Percentiles rank a stretch among this genome's conserved stretches.
Evolutionary conservation across 257 asterid species (phyloP).

Genomic region (Jacaranda copaia): DNA sequence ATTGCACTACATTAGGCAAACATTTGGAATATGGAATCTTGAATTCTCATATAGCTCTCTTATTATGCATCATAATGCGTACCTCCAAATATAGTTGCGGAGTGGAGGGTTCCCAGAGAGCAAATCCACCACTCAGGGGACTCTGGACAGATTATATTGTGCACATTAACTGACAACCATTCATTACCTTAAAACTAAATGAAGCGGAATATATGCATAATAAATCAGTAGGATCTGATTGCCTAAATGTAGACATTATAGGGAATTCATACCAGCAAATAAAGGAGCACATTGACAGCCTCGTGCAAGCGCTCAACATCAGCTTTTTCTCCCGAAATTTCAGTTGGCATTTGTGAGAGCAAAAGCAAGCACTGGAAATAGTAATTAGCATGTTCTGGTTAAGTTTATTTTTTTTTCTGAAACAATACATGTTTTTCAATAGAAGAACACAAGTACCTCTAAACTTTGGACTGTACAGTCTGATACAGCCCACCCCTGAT

Average conservation of each 20-base stretch:
- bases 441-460: conserved; percentile 60
- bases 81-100: conserved; percentile 77
- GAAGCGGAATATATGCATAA: too few relatives aligned
- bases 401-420: neutral
- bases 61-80: too few relatives aligned
- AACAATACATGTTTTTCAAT: too few relatives aligned
- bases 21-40: too few relatives aligned
- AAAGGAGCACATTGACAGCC: conserved; percentile 56
- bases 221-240: too few relatives aligned
- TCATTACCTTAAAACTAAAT: neutral
- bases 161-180: neutral
- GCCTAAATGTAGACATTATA: neutral
- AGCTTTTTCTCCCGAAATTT: conserved; percentile 52
- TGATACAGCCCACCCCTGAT: conserved; percentile 81
- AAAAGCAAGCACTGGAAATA: conserved; percentile 54
- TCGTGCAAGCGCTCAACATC: conserved; percentile 54
- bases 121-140: conserved; percentile 62
- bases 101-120: conserved; percentile 68
- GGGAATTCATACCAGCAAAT: conserved; percentile 46
- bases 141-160: conserved; percentile 37
- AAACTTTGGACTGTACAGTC: conserved; percentile 83
- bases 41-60: too few relatives aligned
- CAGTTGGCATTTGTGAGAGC: conserved; percentile 60
- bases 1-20: too few relatives aligned
- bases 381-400: neutral